Percentiles rank a stretch among this genome's conserved stretches.
These are phyloP conservation scores for Saccharomyces hybrid DNA, from an alignment of 1,139 yeast species.

Conservation along the genomic window DNA sequence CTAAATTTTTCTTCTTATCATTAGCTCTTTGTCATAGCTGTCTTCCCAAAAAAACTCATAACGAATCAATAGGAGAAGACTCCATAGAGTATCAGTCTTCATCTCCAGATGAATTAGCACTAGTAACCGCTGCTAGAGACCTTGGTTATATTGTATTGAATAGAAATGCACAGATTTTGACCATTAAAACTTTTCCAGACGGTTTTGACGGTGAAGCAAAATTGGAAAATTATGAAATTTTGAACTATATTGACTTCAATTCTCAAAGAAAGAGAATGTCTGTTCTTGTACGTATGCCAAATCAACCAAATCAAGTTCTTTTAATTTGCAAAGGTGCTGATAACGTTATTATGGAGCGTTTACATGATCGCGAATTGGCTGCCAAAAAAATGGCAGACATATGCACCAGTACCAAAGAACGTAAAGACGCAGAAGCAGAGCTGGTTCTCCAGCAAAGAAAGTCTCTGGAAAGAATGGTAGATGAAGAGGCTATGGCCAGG, in stretches of 20 bases:
- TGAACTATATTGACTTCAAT: constrained; percentile 79
- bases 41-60: constrained; percentile 48
- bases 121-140: constrained; percentile 90
- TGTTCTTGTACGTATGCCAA: constrained; percentile 70
- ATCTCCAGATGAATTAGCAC: constrained; percentile 92
- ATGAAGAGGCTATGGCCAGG: constrained; percentile 15
- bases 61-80: constrained; percentile 37
- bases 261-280: constrained; percentile 94
- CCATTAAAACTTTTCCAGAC: constrained; percentile 70
- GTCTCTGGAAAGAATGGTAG: constrained; percentile 27
- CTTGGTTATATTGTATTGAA: constrained; percentile 78
- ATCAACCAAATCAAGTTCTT: constrained; percentile 51
- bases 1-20: constrained; percentile 69
- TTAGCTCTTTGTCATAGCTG: constrained; percentile 88
- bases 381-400: constrained; percentile 55
- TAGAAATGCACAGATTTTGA: constrained; percentile 49
- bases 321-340: constrained; percentile 94
- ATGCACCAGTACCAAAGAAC: constrained; percentile 46
- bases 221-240: constrained; percentile 60
- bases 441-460: constrained; percentile 49
- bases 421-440: constrained; percentile 79
- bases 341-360: constrained; percentile 73
- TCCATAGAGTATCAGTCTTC: constrained; percentile 75
- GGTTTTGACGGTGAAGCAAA: constrained; percentile 64
- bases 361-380: constrained; percentile 54